A percentile compares a stretch with the other conserved stretches of the same genome.
Conservation (phyloP, 345 rosid species). For the Linum tenue region DNA sequence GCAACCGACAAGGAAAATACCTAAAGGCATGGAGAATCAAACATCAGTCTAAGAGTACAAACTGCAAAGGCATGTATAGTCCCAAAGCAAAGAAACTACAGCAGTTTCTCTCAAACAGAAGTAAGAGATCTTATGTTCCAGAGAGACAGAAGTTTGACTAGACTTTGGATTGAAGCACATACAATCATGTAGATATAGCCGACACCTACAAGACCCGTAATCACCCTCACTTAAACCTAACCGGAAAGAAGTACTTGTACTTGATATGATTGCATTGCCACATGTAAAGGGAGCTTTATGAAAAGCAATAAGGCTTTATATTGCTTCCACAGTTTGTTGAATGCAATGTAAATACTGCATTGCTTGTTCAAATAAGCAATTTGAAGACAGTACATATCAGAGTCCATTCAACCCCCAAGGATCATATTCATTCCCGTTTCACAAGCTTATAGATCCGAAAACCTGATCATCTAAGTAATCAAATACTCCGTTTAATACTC, state of each 20-base stretch:
- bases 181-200: background rate
- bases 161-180: background rate
- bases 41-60: background rate
- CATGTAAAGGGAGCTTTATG: background rate
- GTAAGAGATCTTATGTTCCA: background rate
- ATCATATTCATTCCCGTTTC: background rate
- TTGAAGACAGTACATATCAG: background rate
- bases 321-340: background rate
- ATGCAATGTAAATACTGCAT: background rate
- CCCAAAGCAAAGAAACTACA: background rate
- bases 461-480: too few relatives aligned
- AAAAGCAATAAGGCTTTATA: background rate
- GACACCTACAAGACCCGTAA: background rate
- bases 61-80: slow-evolving; percentile 6
- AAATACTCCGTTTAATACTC: too few relatives aligned
- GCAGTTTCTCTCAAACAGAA: background rate
- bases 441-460: too few relatives aligned
- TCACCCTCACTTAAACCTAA: background rate
- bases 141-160: background rate
- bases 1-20: slow-evolving; percentile 75
- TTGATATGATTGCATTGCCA: background rate
- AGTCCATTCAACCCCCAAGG: background rate
- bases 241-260: background rate
- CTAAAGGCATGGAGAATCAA: slow-evolving; percentile 30
- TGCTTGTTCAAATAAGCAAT: background rate